Base-by-base conservation (phyloP, 305 asterid species). In the Fraxinus baroniana region DNA sequence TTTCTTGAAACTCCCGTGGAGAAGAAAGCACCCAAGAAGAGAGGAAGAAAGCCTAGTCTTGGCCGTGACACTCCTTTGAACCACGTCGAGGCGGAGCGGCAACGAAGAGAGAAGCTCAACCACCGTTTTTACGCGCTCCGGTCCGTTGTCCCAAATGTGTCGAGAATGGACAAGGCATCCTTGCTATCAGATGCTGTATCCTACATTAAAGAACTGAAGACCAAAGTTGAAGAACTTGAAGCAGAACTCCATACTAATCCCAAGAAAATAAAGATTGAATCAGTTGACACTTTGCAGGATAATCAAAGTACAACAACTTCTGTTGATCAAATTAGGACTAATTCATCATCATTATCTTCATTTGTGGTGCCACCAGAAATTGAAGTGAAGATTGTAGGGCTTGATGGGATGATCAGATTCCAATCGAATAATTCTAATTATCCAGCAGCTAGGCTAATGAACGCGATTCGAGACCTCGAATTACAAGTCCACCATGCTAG, bases 401-500 rank as follows among this genome's bases (percentile, higher is more conserved):
- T 22, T 0, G 93, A 92, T 41, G 98, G 95, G 20, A 93, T 95
- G 94, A 90, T 95, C 15, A 84, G 98, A 64, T 93, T 91, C 1
- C 98, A 93, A 87, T 91, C 96, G 18, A 93, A 87, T 2, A 89
- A 83, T 80, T 32, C 60, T 0, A 85, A 89, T 12, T 83, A 88
- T 8, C 98, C 98, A 1, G 87, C 91, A 7, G 88, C 97, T 3
- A 76, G 93, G 82, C 41, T 95, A 37, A 95, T 95, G 98, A 85
- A 89, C 7, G 97, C 94, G 0, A 81, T 93, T 0, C 60, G 92
- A 24, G 97, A 92, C 10, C 88, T 95, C 13, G 90, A 90, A 52
- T 78, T 93, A 22, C 85, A 86, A 20, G 87, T 95, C 32, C 97
- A 91, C 85, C 98, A 95, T 35, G 98, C 98, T 1, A 95, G 97